Conservation (phyloP, 345 rosid genomes). For the Dovyalis caffra region DNA sequence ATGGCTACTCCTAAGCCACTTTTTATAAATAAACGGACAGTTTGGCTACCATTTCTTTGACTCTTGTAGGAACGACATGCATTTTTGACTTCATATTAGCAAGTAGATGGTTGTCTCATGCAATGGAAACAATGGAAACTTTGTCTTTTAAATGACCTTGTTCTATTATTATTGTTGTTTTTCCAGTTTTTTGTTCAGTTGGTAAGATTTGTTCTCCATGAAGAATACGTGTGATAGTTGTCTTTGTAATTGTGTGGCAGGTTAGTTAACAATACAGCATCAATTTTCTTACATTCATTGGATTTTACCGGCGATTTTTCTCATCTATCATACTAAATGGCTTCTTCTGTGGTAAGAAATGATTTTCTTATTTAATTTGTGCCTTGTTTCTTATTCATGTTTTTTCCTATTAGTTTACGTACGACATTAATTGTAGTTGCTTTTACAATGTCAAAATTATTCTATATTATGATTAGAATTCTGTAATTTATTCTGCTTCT, state of each 20-base stretch:
- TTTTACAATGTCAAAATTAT: not conserved
- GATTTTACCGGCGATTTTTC: not conserved
- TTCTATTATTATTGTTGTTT: not conserved
- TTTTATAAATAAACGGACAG: no score
- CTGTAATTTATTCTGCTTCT: not conserved
- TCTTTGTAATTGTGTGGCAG: not conserved
- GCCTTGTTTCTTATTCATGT: not conserved
- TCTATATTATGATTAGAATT: no score
- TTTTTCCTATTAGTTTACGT: not conserved
- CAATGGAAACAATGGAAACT: no score
- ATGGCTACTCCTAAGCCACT: no score
- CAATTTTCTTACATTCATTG: not conserved
- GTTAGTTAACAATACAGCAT: not conserved
- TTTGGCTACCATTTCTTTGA: no score
- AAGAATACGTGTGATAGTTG: not conserved
- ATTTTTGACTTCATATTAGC: no score
- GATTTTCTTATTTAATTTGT: not conserved
- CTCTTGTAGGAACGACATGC: no score
- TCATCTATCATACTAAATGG: slow-evolving; percentile 11
- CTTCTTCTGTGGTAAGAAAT: slow-evolving; percentile 20
- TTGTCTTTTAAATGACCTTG: not conserved
- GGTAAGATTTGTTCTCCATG: not conserved
- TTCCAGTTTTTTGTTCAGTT: not conserved
- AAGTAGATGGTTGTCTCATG: no score
- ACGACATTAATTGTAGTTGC: not conserved